phyloP scores from a whole-genome alignment of 805 yeast species.

The Barnettozyma salicaria region DNA sequence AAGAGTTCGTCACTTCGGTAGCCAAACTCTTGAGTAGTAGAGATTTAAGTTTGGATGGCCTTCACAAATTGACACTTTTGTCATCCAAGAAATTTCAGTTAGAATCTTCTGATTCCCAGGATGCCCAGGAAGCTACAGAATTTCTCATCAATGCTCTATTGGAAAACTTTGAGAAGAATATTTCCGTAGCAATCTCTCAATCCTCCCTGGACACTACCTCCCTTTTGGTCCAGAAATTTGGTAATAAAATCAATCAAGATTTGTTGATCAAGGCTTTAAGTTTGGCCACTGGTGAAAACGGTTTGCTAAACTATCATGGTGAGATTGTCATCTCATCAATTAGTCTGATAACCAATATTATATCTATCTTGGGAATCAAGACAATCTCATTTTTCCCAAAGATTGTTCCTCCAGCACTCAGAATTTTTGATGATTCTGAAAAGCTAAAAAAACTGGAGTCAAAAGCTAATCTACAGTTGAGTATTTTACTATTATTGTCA shows the following conservation, averaged over 20 bases:
- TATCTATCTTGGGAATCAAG: conserved; percentile 77
- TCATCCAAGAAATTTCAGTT: conserved; percentile 62
- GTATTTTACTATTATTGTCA: conserved; percentile 66
- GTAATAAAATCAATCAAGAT: conserved; percentile 41
- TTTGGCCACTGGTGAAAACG: conserved; percentile 43
- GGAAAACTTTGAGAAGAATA: conserved; percentile 27
- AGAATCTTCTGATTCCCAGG: conserved; percentile 50
- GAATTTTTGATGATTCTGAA: conserved; percentile 41
- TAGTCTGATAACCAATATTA: conserved; percentile 61
- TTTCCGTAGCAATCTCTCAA: conserved; percentile 49
- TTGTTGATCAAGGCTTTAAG: conserved; percentile 45
- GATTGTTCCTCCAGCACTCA: conserved; percentile 69
- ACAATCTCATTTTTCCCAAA: conserved; percentile 80
- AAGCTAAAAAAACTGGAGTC: conserved; percentile 23
- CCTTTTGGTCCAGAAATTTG: conserved; percentile 56
- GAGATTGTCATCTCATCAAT: conserved; percentile 71
- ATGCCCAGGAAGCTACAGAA: conserved; percentile 46
- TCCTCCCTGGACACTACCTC: conserved; percentile 66
- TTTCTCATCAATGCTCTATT: conserved; percentile 46
- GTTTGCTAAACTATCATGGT: conserved; percentile 47
- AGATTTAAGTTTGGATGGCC: conserved; percentile 40
- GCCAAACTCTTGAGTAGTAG: conserved; percentile 32
- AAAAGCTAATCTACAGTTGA: conserved; percentile 48
- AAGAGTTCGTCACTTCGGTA: conserved; percentile 61
- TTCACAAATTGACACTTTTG: conserved; percentile 55